phyloP scores from a whole-genome alignment of 805 yeast species.

The Metschnikowia lochheadii region DNA sequence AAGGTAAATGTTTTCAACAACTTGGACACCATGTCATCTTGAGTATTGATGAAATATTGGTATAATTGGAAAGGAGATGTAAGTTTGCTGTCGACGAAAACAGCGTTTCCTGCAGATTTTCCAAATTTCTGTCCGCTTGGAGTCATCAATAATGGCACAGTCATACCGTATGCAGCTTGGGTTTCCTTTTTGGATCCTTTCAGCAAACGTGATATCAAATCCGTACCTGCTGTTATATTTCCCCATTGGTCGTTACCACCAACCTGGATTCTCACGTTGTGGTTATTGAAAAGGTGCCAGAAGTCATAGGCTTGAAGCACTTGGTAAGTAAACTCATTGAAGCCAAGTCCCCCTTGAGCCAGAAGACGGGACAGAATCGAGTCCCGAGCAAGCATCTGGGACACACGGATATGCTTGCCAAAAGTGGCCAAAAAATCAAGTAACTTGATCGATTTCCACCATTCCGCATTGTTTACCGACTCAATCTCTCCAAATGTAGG shows the following conservation, averaged over 20 bases:
- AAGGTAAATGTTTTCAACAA: conserved; percentile 77
- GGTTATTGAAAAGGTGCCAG: conserved; percentile 63
- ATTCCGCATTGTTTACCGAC: conserved; percentile 62
- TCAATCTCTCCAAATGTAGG: conserved; percentile 34
- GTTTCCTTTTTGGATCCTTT: conserved; percentile 7
- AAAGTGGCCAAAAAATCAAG: conserved; percentile 71
- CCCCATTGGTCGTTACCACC: conserved; percentile 99
- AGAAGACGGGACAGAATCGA: conserved; percentile 72
- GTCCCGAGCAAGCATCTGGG: conserved; percentile 85
- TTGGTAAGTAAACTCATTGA: conserved; percentile 92
- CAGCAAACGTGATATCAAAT: conserved; percentile 64
- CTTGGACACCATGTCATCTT: conserved; percentile 69
- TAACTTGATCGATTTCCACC: conserved; percentile 83
- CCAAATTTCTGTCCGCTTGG: conserved; percentile 92
- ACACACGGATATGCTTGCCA: conserved; percentile 76
- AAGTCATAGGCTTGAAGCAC: conserved; percentile 91
- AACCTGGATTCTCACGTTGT: conserved; percentile 67
- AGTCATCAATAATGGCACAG: conserved; percentile 86
- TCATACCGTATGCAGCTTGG: conserved; percentile 54
- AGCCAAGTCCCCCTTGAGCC: conserved; percentile 77
- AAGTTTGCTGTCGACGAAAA: conserved; percentile 71
- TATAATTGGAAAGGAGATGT: conserved; percentile 80
- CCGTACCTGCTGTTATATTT: conserved; percentile 93
- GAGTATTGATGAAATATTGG: conserved; percentile 76
- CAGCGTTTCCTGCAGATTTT: conserved; percentile 94